Conservation (phyloP, 2,329 filamentous ascomycete species). For the Aspergillus sp. region DNA sequence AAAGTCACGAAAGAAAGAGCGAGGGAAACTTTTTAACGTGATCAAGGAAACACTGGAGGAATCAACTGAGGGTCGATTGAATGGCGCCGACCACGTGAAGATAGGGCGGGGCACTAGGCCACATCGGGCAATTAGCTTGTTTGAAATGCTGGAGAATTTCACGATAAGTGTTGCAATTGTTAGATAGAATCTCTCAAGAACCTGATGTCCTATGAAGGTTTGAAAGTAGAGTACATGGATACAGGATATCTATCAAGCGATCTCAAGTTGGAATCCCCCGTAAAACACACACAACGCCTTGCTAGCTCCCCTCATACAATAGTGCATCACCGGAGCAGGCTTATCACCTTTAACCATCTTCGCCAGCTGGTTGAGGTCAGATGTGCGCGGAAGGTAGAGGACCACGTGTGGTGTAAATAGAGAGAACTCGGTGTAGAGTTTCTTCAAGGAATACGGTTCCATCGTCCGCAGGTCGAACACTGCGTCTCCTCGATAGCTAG, state of each 20-base stretch:
- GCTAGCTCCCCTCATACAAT: slow-evolving; percentile 87
- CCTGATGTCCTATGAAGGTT: too few species aligned
- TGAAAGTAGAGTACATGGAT: not conserved
- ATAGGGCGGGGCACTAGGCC: slow-evolving; percentile 10
- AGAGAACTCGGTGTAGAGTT: slow-evolving; percentile 67
- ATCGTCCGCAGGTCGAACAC: slow-evolving; percentile 85
- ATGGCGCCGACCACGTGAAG: slow-evolving; percentile 8
- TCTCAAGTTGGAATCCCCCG: slow-evolving; percentile 53
- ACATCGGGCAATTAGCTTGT: slow-evolving; percentile 15
- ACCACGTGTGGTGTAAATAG: slow-evolving; percentile 60
- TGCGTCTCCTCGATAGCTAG: slow-evolving; percentile 65
- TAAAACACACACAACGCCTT: slow-evolving; percentile 71
- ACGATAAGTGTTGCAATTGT: not conserved
- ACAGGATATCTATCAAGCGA: slow-evolving; percentile 19
- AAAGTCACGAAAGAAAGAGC: not conserved
- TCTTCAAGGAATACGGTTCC: slow-evolving; percentile 78
- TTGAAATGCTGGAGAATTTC: not conserved
- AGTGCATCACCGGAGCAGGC: slow-evolving; percentile 80
- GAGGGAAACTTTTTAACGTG: not conserved
- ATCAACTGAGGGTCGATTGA: slow-evolving; percentile 3
- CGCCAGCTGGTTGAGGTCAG: slow-evolving; percentile 79
- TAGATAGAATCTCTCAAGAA: not conserved
- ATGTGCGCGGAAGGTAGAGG: slow-evolving; percentile 84
- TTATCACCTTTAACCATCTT: slow-evolving; percentile 50
- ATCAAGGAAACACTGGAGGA: not conserved